Conservation (phyloP, 345 rosid species). For the Dipteronia sinensis region DNA sequence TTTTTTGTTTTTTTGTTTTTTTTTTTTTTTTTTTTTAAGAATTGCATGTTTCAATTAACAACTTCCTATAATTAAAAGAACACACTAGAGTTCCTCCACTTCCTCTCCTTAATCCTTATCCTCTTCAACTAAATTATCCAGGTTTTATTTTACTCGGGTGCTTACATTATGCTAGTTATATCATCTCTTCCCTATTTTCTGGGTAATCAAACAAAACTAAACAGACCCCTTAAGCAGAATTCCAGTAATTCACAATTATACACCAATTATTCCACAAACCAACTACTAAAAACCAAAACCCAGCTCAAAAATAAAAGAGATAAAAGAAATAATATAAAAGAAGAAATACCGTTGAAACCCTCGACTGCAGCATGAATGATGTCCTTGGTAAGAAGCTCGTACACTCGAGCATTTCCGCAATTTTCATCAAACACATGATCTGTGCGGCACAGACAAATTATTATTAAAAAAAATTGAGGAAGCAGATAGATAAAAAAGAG, state of each 20-base stretch:
- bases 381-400: slow-evolving; percentile 79
- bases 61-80: not conserved
- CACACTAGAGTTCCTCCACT: not conserved
- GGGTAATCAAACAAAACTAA: not conserved
- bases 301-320: not conserved
- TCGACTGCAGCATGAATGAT: slow-evolving; percentile 74
- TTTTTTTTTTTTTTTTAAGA: not conserved
- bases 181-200: no score
- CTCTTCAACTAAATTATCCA: no score
- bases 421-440: slow-evolving; percentile 84
- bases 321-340: not conserved
- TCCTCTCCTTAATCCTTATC: no score
- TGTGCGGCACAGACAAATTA: slow-evolving; percentile 17
- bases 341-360: slow-evolving; percentile 75
- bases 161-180: no score
- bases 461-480: not conserved
- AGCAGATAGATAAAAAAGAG: not conserved
- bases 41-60: not conserved
- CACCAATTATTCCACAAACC: not conserved
- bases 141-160: no score
- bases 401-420: slow-evolving; percentile 62
- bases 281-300: not conserved
- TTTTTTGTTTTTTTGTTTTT: no score
- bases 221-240: no score
- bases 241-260: not conserved